Base-by-base conservation (phyloP, 768 basidiomycete genomes). In the Tulasnella sp. region DNA sequence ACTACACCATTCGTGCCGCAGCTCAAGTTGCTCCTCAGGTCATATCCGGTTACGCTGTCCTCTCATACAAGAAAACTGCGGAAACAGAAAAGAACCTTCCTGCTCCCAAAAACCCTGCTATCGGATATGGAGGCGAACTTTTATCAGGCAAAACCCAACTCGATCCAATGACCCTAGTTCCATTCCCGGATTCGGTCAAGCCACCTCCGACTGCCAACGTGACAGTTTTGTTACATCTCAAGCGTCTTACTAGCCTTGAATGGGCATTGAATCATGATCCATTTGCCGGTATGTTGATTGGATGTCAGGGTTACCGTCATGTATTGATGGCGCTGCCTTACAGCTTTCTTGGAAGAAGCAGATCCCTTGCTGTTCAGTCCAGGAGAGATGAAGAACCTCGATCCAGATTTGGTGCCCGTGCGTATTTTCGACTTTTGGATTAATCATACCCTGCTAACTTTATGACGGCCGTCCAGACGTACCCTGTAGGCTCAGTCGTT, bases 31-130 rank as follows among this genome's bases (percentile, higher is more conserved):
- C 32, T 15, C 48, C 48, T 25, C 48, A 49, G 32, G 22, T 25
- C 22, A 49, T 49, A 6, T 40, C 48, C 22, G 48, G 48, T 8
- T 49, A 39, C 48, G 48, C 48, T 6, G 48, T 49, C 48, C 48
- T 49, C 7, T 49, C 48, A 2, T 49, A 49, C 22, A n/a, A n/a
- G n/a, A n/a, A n/a, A n/a, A n/a, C n/a, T n/a, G n/a, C n/a, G n/a
- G n/a, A n/a, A n/a, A n/a, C n/a, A n/a, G n/a, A n/a, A n/a, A n/a
- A n/a, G n/a, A n/a, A n/a, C n/a, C n/a, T n/a, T n/a, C n/a, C n/a
- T n/a, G n/a, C n/a, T n/a, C 28, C 45, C 5, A 22, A 7, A 10
- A 46, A 46, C 27, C 45, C 32, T n/a, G 28, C 24, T 9, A 29
- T 46, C 28, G 31, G 45, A 5, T 46, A 46, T 20, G 45, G 45